Percentiles rank a stretch among this genome's conserved stretches.
Evolutionary conservation across 2,329 filamentous ascomycete species (phyloP).

Genomic region (Periconia sp.): DNA sequence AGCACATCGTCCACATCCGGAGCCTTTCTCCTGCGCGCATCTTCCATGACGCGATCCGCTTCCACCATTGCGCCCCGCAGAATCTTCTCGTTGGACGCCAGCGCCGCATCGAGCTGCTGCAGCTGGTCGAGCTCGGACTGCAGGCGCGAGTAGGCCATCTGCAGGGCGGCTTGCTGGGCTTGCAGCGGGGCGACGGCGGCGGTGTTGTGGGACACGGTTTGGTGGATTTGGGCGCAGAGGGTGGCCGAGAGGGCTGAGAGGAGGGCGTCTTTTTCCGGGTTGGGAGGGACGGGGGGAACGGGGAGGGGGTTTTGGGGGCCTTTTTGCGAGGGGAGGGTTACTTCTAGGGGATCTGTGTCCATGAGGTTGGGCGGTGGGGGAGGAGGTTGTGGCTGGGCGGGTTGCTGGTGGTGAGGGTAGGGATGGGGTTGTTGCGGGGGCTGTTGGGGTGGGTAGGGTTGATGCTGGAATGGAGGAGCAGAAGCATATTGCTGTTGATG

Average conservation of each 20-base stretch:
- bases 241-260: conserved; percentile 76
- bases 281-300: conserved; percentile 88
- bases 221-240: conserved; percentile 71
- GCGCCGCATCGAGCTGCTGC: conserved; percentile 70
- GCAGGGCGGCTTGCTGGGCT: conserved; percentile 80
- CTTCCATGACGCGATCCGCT: conserved; percentile 78
- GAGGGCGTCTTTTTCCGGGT: conserved; percentile 92
- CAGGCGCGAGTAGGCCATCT: conserved; percentile 70
- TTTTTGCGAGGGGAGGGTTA: conserved; percentile 59
- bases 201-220: conserved; percentile 73
- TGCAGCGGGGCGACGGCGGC: conserved; percentile 76
- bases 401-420: conserved; percentile 31
- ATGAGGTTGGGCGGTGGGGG: conserved; percentile 59
- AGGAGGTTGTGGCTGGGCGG: conserved; percentile 13
- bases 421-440: conserved; percentile 5
- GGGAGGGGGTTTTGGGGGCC: conserved; percentile 60
- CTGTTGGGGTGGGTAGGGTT: conserved; percentile 20
- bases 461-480: conserved; percentile 3
- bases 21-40: conserved; percentile 70
- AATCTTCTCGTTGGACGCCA: conserved; percentile 79
- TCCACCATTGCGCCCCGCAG: conserved; percentile 77
- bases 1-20: conserved; percentile 89
- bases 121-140: conserved; percentile 77
- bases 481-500: conserved; percentile 10
- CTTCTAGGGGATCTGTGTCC: conserved; percentile 65